phyloP scores from a whole-genome alignment of 768 basidiomycete genomes.

The Mycena albidolilacea region DNA sequence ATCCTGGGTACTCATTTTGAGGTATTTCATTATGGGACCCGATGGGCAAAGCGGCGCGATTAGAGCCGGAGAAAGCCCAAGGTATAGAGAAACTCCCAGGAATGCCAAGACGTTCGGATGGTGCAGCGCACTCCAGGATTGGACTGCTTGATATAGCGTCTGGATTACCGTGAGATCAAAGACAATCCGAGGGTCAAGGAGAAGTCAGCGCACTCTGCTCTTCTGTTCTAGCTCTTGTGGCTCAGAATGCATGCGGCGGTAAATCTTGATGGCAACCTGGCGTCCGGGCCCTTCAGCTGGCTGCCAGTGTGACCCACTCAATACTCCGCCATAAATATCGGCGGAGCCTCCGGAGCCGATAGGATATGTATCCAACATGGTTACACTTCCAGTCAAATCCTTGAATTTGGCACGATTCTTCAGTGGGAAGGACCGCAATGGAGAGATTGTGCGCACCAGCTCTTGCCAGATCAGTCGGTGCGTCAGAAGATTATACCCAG shows the following conservation, averaged over 20 bases:
- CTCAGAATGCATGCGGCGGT: slow-evolving; percentile 33
- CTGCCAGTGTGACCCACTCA: background rate
- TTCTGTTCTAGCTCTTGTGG: slow-evolving; percentile 17
- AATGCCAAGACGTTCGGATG: too few relatives aligned
- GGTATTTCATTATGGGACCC: slow-evolving; percentile 33
- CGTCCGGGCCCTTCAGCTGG: background rate
- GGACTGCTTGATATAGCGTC: slow-evolving; percentile 17
- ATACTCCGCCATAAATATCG: slow-evolving; percentile 23
- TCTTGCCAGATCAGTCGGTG: background rate
- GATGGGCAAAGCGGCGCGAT: slow-evolving; percentile 32
- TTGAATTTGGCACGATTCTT: background rate
- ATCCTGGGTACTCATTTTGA: slow-evolving; percentile 13
- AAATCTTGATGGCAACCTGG: slow-evolving; percentile 25
- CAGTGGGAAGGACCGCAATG: background rate
- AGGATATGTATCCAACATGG: slow-evolving; percentile 25
- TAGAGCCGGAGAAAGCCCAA: slow-evolving; percentile 18
- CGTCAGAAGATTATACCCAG: background rate
- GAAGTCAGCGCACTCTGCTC: slow-evolving; percentile 11
- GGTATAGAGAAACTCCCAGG: too few relatives aligned
- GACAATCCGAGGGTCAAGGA: background rate
- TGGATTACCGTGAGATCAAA: background rate
- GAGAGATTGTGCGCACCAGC: background rate
- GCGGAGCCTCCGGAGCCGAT: slow-evolving; percentile 24
- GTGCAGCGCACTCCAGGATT: background rate
- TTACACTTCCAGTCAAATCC: slow-evolving; percentile 21